phyloP scores from a whole-genome alignment of 257 asterid genomes.

The Eustoma russellianum region DNA sequence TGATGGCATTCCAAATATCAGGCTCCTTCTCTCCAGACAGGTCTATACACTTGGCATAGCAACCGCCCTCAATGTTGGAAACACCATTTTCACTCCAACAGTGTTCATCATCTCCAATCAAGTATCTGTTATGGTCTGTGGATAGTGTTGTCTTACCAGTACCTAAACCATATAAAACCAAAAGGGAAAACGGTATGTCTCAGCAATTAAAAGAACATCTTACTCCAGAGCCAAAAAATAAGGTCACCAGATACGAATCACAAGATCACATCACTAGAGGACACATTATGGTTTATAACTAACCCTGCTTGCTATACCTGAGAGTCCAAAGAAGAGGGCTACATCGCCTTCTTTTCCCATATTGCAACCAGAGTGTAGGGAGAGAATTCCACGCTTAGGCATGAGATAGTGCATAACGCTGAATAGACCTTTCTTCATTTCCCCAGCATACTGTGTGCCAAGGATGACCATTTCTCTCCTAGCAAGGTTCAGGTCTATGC shows the following conservation, averaged over 20 bases:
- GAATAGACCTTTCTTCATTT: slow-evolving; percentile 94
- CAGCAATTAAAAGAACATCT: neutral
- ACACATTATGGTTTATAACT: slow-evolving; percentile 10
- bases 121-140: slow-evolving; percentile 58
- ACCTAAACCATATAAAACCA: slow-evolving; percentile 22
- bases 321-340: slow-evolving; percentile 84
- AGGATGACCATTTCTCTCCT: slow-evolving; percentile 81
- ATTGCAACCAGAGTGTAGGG: slow-evolving; percentile 88
- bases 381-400: slow-evolving; percentile 85
- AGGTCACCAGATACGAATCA: slow-evolving; percentile 5
- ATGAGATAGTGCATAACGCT: slow-evolving; percentile 91
- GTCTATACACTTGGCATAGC: slow-evolving; percentile 82
- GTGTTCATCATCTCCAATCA: slow-evolving; percentile 76
- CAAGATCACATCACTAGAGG: slow-evolving; percentile 16
- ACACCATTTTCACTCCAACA: slow-evolving; percentile 83
- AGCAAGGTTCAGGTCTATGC: slow-evolving; percentile 70
- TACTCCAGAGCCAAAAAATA: neutral
- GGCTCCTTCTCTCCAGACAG: slow-evolving; percentile 78
- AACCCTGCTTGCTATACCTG: slow-evolving; percentile 40
- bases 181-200: neutral
- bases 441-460: slow-evolving; percentile 92
- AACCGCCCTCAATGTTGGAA: slow-evolving; percentile 85
- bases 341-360: slow-evolving; percentile 89
- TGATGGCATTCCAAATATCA: slow-evolving; percentile 86
- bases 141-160: slow-evolving; percentile 77